Evolutionary conservation across 1,284 basidiomycete genomes (phyloP).

Genomic region (Schizopora paradoxa): DNA sequence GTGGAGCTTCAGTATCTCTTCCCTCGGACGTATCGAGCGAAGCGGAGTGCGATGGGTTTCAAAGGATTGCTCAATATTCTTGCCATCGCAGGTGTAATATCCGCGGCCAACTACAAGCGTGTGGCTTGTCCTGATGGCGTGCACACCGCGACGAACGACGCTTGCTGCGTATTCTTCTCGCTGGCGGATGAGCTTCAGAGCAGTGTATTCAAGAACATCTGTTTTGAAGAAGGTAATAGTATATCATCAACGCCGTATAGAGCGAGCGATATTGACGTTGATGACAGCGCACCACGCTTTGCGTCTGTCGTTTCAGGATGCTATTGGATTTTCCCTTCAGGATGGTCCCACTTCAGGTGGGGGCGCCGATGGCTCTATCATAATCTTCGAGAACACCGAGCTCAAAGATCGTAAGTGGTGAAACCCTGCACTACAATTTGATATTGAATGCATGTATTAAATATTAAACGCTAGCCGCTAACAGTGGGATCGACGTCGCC

Average conservation of each 20-base stretch:
- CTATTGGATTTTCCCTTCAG: slow-evolving; percentile 20
- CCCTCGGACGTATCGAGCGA: too few species aligned
- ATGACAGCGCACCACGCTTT: slow-evolving; percentile 22
- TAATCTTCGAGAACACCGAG: slow-evolving; percentile 14
- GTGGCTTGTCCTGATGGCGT: slow-evolving; percentile 20
- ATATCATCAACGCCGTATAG: not conserved
- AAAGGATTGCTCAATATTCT: too few species aligned
- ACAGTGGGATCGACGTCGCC: slow-evolving; percentile 26
- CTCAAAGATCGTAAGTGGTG: slow-evolving; percentile 10
- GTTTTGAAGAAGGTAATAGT: slow-evolving; percentile 18
- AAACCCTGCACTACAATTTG: slow-evolving; percentile 1
- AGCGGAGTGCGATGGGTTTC: too few species aligned
- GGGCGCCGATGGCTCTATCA: slow-evolving; percentile 19
- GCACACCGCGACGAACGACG: slow-evolving; percentile 16
- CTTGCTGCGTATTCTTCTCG: slow-evolving; percentile 22
- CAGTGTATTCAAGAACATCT: slow-evolving; percentile 19
- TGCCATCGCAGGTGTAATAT: slow-evolving; percentile 4
- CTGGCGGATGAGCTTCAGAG: slow-evolving; percentile 20
- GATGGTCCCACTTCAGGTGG: slow-evolving; percentile 11
- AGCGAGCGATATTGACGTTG: slow-evolving; percentile 12
- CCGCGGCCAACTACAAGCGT: slow-evolving; percentile 14
- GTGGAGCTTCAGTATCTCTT: too few species aligned
- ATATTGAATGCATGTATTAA: not conserved
- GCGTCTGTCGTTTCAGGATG: slow-evolving; percentile 24
- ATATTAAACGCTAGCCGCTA: slow-evolving; percentile 21